Evolutionary conservation across 192 early-diverging fungal genomes (phyloP).

Genomic region (Mortierella antarctica): DNA sequence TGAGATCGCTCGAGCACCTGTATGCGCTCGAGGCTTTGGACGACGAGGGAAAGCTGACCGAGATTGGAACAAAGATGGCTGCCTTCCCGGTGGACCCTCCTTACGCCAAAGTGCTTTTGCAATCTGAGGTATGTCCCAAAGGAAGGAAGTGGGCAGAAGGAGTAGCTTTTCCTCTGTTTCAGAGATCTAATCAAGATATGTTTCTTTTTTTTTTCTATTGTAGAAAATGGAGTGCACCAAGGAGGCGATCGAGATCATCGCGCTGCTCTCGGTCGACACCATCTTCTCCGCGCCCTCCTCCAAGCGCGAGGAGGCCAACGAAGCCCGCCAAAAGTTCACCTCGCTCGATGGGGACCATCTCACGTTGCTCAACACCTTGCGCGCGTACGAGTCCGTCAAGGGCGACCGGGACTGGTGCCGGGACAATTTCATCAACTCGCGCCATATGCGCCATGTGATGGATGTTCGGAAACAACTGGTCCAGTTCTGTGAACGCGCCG

Average conservation of each 20-base stretch:
- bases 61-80: constrained; percentile 85
- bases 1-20: constrained; percentile 88
- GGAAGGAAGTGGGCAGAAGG: not conserved
- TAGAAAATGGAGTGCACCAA: constrained; percentile 77
- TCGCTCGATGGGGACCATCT: constrained; percentile 93
- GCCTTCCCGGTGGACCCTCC: constrained; percentile 93
- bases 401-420: constrained; percentile 90
- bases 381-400: constrained; percentile 78
- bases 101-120: constrained; percentile 88
- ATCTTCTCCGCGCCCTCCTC: constrained; percentile 91
- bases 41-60: constrained; percentile 81
- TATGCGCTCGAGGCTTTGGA: constrained; percentile 90
- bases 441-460: constrained; percentile 87
- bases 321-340: constrained; percentile 83
- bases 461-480: constrained; percentile 90
- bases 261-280: constrained; percentile 92
- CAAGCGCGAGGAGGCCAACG: constrained; percentile 86
- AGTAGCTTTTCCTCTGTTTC: not conserved
- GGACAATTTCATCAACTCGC: constrained; percentile 90
- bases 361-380: constrained; percentile 88
- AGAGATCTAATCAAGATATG: not conserved
- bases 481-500: constrained; percentile 77
- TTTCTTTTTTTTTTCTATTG: not conserved
- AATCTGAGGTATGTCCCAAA: constrained; percentile 68
- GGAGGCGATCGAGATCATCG: constrained; percentile 90